Base-by-base conservation (phyloP, 192 early-diverging fungal species). In the Umbelopsis sp. region DNA sequence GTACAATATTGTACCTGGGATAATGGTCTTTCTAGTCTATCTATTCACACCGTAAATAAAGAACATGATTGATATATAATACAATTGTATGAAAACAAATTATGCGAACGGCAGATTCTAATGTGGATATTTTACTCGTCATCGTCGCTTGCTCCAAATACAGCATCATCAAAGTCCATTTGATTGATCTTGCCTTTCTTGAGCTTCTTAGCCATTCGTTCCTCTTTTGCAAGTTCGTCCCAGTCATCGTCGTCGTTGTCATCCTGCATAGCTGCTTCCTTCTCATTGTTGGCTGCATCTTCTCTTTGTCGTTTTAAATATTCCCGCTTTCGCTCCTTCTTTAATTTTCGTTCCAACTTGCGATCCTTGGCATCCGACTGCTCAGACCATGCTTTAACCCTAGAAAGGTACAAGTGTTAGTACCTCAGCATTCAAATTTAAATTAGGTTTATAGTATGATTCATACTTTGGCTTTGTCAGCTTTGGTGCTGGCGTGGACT, bases 331-430 rank as follows among this genome's bases (percentile, higher is more conserved):
- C 76, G 77, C n/a, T 84, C 80, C 45, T 89, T 87, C 78, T 95
- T 95, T 49, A 89, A 70, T 43, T 88, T 82, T 2, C 94, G 82
- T 17, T 92, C 90, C 14, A 78, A 32, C 43, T 88, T 83, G 26
- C 86, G 78, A 31, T 92, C 87, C 74, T 90, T 94, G 44, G 82
- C 79, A 45, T 90, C 88, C 59, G 77, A 80, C 47, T 96, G 82
- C 8, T 91, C 77, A 4, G 93, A 95, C 94, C 94, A 96, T 12
- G 91, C 66, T 74, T 75, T 32, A 56, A 75, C 47, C 44, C 70
- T 79, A 20, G n/a, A 51, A 5, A 56, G 22, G 29, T 36, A 34
- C 10, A 16, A 51, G 47, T 14, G 21, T 24, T 32, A 56, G 10
- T 53, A 41, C 38, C 38, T 41, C 12, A 6, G 12, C 5, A 11